A percentile compares a stretch with the other conserved stretches of the same genome.
Conservation (phyloP, 1,284 basidiomycete genomes). For the Chalciporus piperatoides region DNA sequence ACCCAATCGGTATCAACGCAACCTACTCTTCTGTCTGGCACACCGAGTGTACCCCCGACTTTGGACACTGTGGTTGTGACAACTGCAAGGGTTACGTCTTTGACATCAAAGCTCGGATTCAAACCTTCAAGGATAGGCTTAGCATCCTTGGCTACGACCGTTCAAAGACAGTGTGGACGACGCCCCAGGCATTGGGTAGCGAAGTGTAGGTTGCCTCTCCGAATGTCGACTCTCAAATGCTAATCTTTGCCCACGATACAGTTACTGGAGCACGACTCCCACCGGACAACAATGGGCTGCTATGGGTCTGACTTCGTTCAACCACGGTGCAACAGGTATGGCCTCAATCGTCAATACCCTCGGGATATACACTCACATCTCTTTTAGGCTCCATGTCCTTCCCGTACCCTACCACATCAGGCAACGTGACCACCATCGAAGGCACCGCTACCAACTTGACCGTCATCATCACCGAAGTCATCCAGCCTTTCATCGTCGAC, state of each 20-base stretch:
- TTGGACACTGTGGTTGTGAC: slow-evolving; percentile 34
- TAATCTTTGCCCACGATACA: slow-evolving; percentile 10
- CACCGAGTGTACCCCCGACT: slow-evolving; percentile 26
- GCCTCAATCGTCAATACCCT: too few relatives aligned
- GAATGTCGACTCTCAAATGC: neutral
- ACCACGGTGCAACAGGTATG: slow-evolving; percentile 28
- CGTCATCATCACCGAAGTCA: neutral
- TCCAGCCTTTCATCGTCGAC: slow-evolving; percentile 25
- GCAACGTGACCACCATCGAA: slow-evolving; percentile 24
- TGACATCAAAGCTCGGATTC: slow-evolving; percentile 27
- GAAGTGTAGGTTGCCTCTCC: slow-evolving; percentile 19
- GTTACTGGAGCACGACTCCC: slow-evolving; percentile 30
- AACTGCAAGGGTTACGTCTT: slow-evolving; percentile 24
- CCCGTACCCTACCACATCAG: slow-evolving; percentile 26
- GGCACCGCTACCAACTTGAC: slow-evolving; percentile 16
- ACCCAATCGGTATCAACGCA: slow-evolving; percentile 31
- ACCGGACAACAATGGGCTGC: slow-evolving; percentile 28
- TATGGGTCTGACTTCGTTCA: slow-evolving; percentile 26
- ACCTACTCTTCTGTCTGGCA: slow-evolving; percentile 32
- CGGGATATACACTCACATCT: neutral
- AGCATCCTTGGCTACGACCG: slow-evolving; percentile 27
- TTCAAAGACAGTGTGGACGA: slow-evolving; percentile 29
- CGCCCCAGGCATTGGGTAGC: slow-evolving; percentile 28
- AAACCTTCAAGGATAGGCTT: slow-evolving; percentile 29
- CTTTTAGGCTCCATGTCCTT: slow-evolving; percentile 30